Conservation (phyloP, 371 early-diverging fungal species). For the Lichtheimia ornata region DNA sequence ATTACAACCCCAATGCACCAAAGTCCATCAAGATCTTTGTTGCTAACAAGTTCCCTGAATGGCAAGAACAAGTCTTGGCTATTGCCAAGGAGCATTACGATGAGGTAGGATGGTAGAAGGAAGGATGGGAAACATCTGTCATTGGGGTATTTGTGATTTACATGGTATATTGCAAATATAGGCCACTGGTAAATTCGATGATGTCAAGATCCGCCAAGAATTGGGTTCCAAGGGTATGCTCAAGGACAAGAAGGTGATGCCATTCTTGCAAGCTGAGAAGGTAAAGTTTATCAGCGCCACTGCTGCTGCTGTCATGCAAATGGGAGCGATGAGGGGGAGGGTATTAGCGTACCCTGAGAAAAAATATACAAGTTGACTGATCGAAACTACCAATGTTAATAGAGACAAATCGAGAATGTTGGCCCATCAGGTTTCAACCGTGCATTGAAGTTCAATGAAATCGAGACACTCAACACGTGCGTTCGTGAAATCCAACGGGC, state of each 20-base stretch:
- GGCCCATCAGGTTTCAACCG: slow-evolving; percentile 84
- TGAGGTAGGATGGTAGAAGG: slow-evolving; percentile 25
- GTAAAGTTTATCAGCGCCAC: slow-evolving; percentile 1
- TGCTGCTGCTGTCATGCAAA: neutral
- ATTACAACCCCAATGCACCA: slow-evolving; percentile 65
- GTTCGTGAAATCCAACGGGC: slow-evolving; percentile 54
- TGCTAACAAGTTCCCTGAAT: slow-evolving; percentile 86
- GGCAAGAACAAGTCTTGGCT: slow-evolving; percentile 85
- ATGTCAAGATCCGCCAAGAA: slow-evolving; percentile 69
- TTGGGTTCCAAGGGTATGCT: slow-evolving; percentile 75
- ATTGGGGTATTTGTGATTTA: neutral
- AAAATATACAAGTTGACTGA: no score
- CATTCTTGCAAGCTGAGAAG: slow-evolving; percentile 81
- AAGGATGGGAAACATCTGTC: neutral
- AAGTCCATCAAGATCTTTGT: slow-evolving; percentile 79
- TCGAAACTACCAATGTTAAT: slow-evolving; percentile 4
- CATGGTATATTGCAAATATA: slow-evolving; percentile 8
- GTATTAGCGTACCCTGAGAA: neutral
- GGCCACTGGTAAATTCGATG: slow-evolving; percentile 63
- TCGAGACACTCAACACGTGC: slow-evolving; percentile 60
- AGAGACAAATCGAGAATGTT: slow-evolving; percentile 70
- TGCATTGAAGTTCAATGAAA: slow-evolving; percentile 78
- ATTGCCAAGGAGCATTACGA: slow-evolving; percentile 73
- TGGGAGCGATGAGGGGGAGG: neutral
- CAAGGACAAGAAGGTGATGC: slow-evolving; percentile 94